Conservation (phyloP, 768 basidiomycete species). For the Cyclocybe aegerita region DNA sequence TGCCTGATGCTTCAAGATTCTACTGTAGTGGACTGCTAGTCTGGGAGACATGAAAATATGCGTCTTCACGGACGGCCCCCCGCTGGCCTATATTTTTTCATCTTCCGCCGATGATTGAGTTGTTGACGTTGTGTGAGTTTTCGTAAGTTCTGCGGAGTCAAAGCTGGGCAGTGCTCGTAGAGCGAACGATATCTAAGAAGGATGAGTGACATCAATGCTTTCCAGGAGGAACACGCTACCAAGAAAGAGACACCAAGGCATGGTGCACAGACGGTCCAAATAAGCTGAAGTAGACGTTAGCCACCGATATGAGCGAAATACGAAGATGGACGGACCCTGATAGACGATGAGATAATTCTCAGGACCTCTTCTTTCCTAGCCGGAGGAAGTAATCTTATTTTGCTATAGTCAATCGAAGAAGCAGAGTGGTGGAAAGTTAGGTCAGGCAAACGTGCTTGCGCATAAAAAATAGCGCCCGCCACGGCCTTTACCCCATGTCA, state of each 20-base stretch:
- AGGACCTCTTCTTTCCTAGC: slow-evolving; percentile 47
- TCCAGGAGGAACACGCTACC: slow-evolving; percentile 32
- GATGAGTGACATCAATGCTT: not conserved
- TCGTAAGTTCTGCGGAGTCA: slow-evolving; percentile 14
- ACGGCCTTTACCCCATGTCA: slow-evolving; percentile 51
- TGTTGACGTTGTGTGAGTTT: slow-evolving; percentile 16
- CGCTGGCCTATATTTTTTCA: slow-evolving; percentile 15
- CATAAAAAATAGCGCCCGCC: slow-evolving; percentile 73
- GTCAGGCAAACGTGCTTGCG: slow-evolving; percentile 44
- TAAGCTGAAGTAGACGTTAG: slow-evolving; percentile 39
- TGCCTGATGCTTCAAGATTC: not conserved
- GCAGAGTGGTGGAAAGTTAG: slow-evolving; percentile 39
- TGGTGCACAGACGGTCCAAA: slow-evolving; percentile 76
- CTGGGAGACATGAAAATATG: not conserved
- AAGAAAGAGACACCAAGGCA: slow-evolving; percentile 64
- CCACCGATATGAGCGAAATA: slow-evolving; percentile 4
- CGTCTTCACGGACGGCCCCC: not conserved
- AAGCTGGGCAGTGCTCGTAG: slow-evolving; percentile 37
- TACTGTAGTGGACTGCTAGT: not conserved
- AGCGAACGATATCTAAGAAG: slow-evolving; percentile 37
- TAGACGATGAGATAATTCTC: slow-evolving; percentile 55
- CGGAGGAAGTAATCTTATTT: slow-evolving; percentile 44
- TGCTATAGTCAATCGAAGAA: slow-evolving; percentile 55
- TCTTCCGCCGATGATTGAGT: slow-evolving; percentile 19
- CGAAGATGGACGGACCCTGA: slow-evolving; percentile 46